phyloP scores from a whole-genome alignment of 164 flowering plant species.

The Dillenia suffruticosa region DNA sequence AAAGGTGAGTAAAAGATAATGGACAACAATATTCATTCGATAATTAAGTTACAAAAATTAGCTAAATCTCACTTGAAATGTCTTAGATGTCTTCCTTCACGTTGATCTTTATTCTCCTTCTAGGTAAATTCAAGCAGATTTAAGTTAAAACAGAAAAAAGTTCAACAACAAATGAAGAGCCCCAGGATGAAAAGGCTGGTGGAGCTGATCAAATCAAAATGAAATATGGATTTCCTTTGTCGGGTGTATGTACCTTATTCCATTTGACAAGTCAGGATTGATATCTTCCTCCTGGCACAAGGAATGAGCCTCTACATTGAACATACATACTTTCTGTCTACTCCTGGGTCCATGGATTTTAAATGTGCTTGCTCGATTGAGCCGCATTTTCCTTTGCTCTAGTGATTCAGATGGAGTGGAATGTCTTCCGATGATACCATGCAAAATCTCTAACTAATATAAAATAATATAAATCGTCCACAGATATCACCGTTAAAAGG shows the following conservation, averaged over 20 bases:
- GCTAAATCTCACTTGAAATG: too few relatives aligned
- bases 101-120: constrained; percentile 6
- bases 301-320: not conserved
- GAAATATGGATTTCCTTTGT: constrained; percentile 67
- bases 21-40: too few relatives aligned
- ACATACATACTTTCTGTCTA: not conserved
- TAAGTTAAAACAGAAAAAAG: constrained; percentile 52
- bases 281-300: not conserved
- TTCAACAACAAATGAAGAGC: constrained; percentile 41
- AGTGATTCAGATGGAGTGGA: too few relatives aligned
- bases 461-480: too few relatives aligned
- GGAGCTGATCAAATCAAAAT: constrained; percentile 79
- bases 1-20: constrained; percentile 47
- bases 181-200: constrained; percentile 45
- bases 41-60: too few relatives aligned
- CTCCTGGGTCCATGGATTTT: too few relatives aligned
- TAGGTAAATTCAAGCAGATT: constrained; percentile 67
- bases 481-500: too few relatives aligned
- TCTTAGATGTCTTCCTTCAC: too few relatives aligned
- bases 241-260: constrained; percentile 42
- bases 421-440: too few relatives aligned
- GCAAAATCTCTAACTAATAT: too few relatives aligned
- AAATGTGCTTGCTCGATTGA: too few relatives aligned
- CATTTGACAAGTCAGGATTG: not conserved
- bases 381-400: too few relatives aligned